Base-by-base conservation (phyloP, 2,329 filamentous ascomycete genomes). In the Chaetomium strumarium region DNA sequence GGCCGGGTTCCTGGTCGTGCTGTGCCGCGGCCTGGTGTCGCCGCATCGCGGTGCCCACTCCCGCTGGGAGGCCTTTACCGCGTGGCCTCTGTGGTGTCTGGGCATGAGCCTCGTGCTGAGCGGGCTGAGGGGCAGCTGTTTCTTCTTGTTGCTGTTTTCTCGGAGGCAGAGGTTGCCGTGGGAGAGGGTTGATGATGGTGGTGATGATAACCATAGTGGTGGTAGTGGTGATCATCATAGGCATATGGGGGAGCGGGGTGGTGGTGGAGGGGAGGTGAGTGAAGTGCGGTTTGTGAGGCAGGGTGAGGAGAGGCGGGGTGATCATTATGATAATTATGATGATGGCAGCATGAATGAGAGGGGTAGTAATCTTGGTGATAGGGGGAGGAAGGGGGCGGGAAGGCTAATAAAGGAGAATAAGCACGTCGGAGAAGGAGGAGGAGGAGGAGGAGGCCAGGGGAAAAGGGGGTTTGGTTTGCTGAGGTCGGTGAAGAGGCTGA, bases 101-200 rank as follows among this genome's bases (percentile, higher is more conserved):
- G 74, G 74, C 14, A 58, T 73, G 52, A 71, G 67, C 5, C 61
- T 76, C 3, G 64, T 75, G 20, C 60, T 76, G 17, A 70, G 70
- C 0, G 74, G 74, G n/a, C 53, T 75, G 14, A 63, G 74, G 36
- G 74, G 74, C 2, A 71, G 68, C 49, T 76, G 74, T 58, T 76
- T 76, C 62, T 75, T 76, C 54, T 60, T 76, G 41, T 60, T 76
- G 50, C 67, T 76, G 19, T 74, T 76, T 57, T 70, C 70, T 9
- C 66, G 72, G 34, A 66, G 74, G 34, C 74, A 75, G 60, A 66
- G 70, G 3, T 62, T 76, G 37, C 74, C 74, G 0, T 76, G 74
- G 74, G 74, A 76, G 60, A 64, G 72, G 14, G 72, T 74, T 53
- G 72, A 75, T 45, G 73, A 76, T 39, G n/a, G n/a, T n/a, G n/a